phyloP scores from a whole-genome alignment of 2,329 filamentous ascomycete genomes.

The Aspergillus japonicus region DNA sequence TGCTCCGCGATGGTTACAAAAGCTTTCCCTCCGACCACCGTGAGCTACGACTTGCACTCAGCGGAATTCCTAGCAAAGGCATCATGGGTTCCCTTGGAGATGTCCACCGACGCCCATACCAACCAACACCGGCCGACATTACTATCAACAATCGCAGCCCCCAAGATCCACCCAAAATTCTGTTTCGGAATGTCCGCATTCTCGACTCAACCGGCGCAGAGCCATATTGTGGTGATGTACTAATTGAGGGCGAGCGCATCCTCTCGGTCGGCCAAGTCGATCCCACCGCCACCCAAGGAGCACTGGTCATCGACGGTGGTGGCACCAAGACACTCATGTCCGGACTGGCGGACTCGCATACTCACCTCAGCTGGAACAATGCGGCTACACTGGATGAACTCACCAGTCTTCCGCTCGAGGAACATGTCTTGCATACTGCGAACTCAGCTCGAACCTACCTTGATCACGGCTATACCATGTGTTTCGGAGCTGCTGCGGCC shows the following conservation, averaged over 20 bases:
- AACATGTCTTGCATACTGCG: slow-evolving; percentile 10
- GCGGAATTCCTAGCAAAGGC: not conserved
- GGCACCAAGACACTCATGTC: slow-evolving; percentile 1
- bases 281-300: not conserved
- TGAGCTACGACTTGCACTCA: not conserved
- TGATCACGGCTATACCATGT: slow-evolving; percentile 16
- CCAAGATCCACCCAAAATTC: slow-evolving; percentile 19
- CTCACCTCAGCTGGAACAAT: slow-evolving; percentile 8
- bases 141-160: not conserved
- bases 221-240: slow-evolving; percentile 42
- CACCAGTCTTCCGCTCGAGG: slow-evolving; percentile 2
- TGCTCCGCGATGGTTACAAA: not conserved
- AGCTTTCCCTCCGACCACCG: not conserved
- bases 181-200: slow-evolving; percentile 43
- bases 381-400: not conserved
- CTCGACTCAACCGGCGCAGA: slow-evolving; percentile 41
- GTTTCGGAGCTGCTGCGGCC: slow-evolving; percentile 13
- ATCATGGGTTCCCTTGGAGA: not conserved
- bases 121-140: slow-evolving; percentile 1
- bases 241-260: slow-evolving; percentile 41
- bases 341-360: slow-evolving; percentile 5
- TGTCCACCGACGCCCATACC: not conserved
- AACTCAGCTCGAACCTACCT: slow-evolving; percentile 8
- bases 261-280: slow-evolving; percentile 7
- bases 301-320: not conserved